These are phyloP conservation scores for Vararia minispora DNA, from an alignment of 768 basidiomycete genomes.

Conservation along the genomic window DNA sequence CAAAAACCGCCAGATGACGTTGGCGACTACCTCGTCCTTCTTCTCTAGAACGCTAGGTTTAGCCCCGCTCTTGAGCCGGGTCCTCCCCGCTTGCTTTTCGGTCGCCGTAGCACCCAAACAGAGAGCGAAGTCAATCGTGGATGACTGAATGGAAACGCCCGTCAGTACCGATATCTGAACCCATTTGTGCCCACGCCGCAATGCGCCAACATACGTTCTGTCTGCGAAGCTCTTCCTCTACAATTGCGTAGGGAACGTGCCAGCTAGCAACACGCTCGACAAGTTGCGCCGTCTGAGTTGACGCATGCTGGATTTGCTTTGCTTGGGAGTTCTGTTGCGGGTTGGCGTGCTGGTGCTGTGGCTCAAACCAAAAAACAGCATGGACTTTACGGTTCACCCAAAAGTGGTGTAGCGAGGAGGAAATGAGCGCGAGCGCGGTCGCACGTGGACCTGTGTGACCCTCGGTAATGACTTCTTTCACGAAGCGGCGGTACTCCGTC, in stretches of 20 bases:
- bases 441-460: slow-evolving; percentile 89
- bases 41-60: slow-evolving; percentile 61
- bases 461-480: slow-evolving; percentile 94
- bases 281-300: slow-evolving; percentile 70
- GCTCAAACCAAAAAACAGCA: slow-evolving; percentile 71
- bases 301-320: slow-evolving; percentile 61
- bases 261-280: slow-evolving; percentile 83
- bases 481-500: slow-evolving; percentile 86
- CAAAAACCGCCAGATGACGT: slow-evolving; percentile 97
- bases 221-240: slow-evolving; percentile 90
- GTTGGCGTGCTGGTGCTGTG: slow-evolving; percentile 30
- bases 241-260: slow-evolving; percentile 74
- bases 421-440: slow-evolving; percentile 80
- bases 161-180: neutral
- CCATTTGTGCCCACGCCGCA: neutral
- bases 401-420: slow-evolving; percentile 64
- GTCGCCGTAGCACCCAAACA: slow-evolving; percentile 85
- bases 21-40: slow-evolving; percentile 97
- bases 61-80: slow-evolving; percentile 51
- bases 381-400: slow-evolving; percentile 74
- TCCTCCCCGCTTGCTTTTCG: slow-evolving; percentile 73
- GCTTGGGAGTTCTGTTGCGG: slow-evolving; percentile 29
- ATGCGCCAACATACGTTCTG: slow-evolving; percentile 68
- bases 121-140: slow-evolving; percentile 92
- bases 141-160: slow-evolving; percentile 53